A percentile compares a stretch with the other conserved stretches of the same genome.
phyloP scores from a whole-genome alignment of 805 yeast species.

The Zygosaccharomyces kombuchaensis region DNA sequence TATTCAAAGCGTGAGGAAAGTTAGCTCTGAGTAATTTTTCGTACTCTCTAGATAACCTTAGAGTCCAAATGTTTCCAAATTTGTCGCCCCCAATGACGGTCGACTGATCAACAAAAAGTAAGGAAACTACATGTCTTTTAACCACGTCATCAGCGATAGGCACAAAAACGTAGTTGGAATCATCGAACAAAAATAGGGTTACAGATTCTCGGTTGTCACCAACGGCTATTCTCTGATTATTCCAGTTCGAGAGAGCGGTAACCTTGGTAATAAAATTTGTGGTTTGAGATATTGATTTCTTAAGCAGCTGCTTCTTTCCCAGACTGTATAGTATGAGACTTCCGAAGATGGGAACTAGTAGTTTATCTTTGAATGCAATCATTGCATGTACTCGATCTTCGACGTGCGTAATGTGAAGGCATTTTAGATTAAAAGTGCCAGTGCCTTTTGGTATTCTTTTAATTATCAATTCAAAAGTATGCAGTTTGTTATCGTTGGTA shows the following conservation, averaged over 20 bases:
- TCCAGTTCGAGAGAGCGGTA: constrained; percentile 45
- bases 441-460: constrained; percentile 22
- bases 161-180: constrained; percentile 45
- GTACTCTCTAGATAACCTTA: constrained; percentile 53
- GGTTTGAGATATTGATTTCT: constrained; percentile 49
- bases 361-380: constrained; percentile 50
- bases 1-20: constrained; percentile 9
- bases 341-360: constrained; percentile 56
- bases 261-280: constrained; percentile 47
- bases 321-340: constrained; percentile 59
- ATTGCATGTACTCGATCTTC: constrained; percentile 48
- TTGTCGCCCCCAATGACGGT: constrained; percentile 83
- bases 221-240: constrained; percentile 57
- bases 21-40: constrained; percentile 29
- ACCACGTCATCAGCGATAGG: constrained; percentile 68
- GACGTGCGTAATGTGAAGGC: constrained; percentile 58
- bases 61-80: constrained; percentile 72
- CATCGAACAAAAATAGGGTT: constrained; percentile 50
- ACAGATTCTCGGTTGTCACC: constrained; percentile 73
- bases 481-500: constrained; percentile 22
- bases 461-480: constrained; percentile 21
- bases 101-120: constrained; percentile 61
- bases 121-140: constrained; percentile 60
- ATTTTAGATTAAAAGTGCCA: constrained; percentile 35
- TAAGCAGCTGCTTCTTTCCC: constrained; percentile 75